Percentiles rank a stretch among this genome's conserved stretches.
Evolutionary conservation across 768 basidiomycete genomes (phyloP).

Genomic region (Boletus reticuloceps): DNA sequence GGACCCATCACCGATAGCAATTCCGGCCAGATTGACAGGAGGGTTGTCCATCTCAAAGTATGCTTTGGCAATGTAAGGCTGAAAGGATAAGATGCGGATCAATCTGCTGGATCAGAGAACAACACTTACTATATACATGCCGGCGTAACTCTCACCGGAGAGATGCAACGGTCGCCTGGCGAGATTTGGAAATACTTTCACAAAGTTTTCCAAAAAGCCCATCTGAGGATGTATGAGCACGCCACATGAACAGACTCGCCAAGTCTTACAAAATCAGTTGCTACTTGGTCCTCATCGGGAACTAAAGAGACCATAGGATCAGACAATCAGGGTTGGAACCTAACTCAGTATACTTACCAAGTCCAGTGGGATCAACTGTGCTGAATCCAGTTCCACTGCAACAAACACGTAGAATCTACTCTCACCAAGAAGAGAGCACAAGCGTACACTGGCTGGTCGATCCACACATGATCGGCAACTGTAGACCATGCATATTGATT

Average conservation of each 20-base stretch:
- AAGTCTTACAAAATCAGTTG: slow-evolving; percentile 39
- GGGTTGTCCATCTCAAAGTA: slow-evolving; percentile 60
- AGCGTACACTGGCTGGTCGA: slow-evolving; percentile 63
- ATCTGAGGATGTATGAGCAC: slow-evolving; percentile 40
- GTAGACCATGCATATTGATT: slow-evolving; percentile 59
- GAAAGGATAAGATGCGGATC: slow-evolving; percentile 18
- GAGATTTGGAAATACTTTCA: slow-evolving; percentile 69
- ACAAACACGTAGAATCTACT: not conserved
- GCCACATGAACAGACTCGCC: not conserved
- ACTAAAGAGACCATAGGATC: slow-evolving; percentile 33
- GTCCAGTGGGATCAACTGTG: slow-evolving; percentile 58
- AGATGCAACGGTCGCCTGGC: slow-evolving; percentile 62
- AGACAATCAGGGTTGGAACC: not conserved
- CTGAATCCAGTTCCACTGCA: slow-evolving; percentile 59
- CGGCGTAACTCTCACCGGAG: slow-evolving; percentile 76
- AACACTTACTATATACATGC: slow-evolving; percentile 56
- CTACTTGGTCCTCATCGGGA: slow-evolving; percentile 63
- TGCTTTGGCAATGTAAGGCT: slow-evolving; percentile 75
- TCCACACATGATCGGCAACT: slow-evolving; percentile 57
- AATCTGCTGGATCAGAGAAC: slow-evolving; percentile 26
- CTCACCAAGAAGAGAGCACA: no score
- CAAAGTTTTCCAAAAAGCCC: slow-evolving; percentile 66
- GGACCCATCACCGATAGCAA: slow-evolving; percentile 68
- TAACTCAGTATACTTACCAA: slow-evolving; percentile 37
- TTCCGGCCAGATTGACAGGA: slow-evolving; percentile 63